Base-by-base conservation (phyloP, 306 rosid species). In the Dryas octopetala region DNA sequence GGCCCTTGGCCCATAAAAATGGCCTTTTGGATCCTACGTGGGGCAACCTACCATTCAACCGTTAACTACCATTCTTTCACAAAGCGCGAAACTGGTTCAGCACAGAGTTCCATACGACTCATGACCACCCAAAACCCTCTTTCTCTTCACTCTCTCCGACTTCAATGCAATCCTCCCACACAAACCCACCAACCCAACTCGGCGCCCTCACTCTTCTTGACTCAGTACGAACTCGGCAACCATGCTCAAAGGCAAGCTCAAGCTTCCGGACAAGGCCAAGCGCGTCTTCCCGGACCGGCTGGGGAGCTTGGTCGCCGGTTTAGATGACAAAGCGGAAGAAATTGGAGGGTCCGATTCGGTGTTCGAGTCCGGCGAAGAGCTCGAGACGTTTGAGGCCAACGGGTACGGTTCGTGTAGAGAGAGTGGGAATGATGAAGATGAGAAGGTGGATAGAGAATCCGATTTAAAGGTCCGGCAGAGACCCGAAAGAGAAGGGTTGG, bases 231-330 rank as follows among this genome's bases (percentile, higher is more conserved):
- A 71, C 79, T 72, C 75, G 74, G 61, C 57, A 28, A 57, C 73
- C 71, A 91, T 86, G 97, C 86, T 84, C 86, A 89, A 82, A 76
- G 97, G 86, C 68, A 89, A 86, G 85, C 78, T 85, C 81, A 92
- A 88, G 81, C 86, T 88, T 72, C 93, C 81, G 8, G 87, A 86
- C 57, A 85, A 80, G 72, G 68, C 81, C 78, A 80, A 79, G 16
- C 76, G 76, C 60, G 74, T 74, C 38, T 87, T 86, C 52, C 92
- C 91, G 9, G 91, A 88, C 71, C 82, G 74, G 17, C 85, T 91
- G 10, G 95, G 95, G 53, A 89, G 90, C 83, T 66, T 88, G 64
- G 83, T 82, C 41, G 69, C 64, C 8, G 89, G 88, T 1, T 82
- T 83, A 40, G 82, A 89, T 7, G 89, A 78, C 47, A 85, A 68